phyloP scores from a whole-genome alignment of 179 eudicot species.

The Amaranthus tricolor region DNA sequence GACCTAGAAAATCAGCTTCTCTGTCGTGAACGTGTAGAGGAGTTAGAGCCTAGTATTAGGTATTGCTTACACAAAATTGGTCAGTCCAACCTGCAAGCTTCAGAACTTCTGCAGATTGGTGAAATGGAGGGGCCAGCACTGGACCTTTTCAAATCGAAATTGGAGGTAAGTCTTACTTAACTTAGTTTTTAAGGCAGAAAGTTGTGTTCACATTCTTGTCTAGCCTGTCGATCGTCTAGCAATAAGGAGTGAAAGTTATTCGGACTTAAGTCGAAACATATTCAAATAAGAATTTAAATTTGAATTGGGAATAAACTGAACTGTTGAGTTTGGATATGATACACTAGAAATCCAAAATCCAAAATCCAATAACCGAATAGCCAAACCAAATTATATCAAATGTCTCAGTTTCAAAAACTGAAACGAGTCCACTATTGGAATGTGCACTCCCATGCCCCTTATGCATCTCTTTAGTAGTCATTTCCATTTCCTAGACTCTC shows the following conservation, averaged over 20 bases:
- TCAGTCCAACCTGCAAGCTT: slow-evolving; percentile 78
- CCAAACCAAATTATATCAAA: too few species aligned
- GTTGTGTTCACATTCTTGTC: neutral
- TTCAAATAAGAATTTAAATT: too few species aligned
- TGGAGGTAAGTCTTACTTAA: slow-evolving; percentile 52
- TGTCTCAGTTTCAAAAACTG: too few species aligned
- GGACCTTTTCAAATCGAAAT: slow-evolving; percentile 88
- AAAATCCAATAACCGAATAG: too few species aligned
- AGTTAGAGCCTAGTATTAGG: slow-evolving; percentile 87
- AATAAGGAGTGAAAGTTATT: neutral
- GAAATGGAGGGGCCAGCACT: slow-evolving; percentile 98
- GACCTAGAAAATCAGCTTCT: slow-evolving; percentile 84
- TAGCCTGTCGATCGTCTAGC: neutral
- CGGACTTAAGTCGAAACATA: too few species aligned
- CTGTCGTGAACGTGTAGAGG: slow-evolving; percentile 94
- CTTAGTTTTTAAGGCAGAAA: neutral
- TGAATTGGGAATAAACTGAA: too few species aligned
- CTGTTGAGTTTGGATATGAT: too few species aligned
- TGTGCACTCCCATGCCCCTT: too few species aligned
- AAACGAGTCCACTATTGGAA: too few species aligned
- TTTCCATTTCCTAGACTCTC: too few species aligned
- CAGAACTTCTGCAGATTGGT: slow-evolving; percentile 81
- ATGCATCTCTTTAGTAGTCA: too few species aligned
- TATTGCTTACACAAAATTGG: slow-evolving; percentile 94
- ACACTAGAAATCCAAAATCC: too few species aligned